A percentile compares a stretch with the other conserved stretches of the same genome.
phyloP scores from a whole-genome alignment of 2,329 filamentous ascomycete genomes.

The Tothia fuscella region DNA sequence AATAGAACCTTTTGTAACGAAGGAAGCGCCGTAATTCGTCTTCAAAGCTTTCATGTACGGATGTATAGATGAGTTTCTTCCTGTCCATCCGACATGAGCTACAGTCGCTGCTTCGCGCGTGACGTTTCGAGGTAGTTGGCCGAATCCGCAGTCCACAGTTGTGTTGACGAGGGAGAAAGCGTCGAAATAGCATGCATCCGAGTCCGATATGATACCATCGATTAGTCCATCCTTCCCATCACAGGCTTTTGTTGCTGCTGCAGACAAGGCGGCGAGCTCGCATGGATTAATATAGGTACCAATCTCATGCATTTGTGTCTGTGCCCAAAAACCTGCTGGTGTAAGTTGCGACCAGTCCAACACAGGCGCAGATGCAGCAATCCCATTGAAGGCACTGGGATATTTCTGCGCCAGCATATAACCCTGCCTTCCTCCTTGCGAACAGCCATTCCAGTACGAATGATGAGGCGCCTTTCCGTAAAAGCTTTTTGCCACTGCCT shows the following conservation, averaged over 20 bases:
- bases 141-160: constrained; percentile 11
- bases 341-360: constrained; percentile 17
- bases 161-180: constrained; percentile 12
- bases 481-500: constrained; percentile 21
- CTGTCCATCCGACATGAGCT: constrained; percentile 7
- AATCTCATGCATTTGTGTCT: constrained; percentile 15
- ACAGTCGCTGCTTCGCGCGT: background rate
- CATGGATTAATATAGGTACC: constrained; percentile 12
- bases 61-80: background rate
- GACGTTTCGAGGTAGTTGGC: background rate
- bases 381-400: constrained; percentile 20
- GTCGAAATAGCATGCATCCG: constrained; percentile 17
- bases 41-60: background rate
- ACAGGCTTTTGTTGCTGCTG: constrained; percentile 15
- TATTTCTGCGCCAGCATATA: constrained; percentile 21
- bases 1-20: background rate
- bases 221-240: constrained; percentile 19
- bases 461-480: constrained; percentile 23
- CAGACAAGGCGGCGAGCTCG: constrained; percentile 16
- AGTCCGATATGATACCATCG: constrained; percentile 21
- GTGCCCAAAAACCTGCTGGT: constrained; percentile 7
- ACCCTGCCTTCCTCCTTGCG: constrained; percentile 22
- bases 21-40: background rate
- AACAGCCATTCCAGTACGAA: constrained; percentile 26
- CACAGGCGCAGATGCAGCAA: constrained; percentile 20